These are phyloP conservation scores for Fomitopsis pinicola DNA, from an alignment of 1,284 basidiomycete genomes.

Conservation along the genomic window DNA sequence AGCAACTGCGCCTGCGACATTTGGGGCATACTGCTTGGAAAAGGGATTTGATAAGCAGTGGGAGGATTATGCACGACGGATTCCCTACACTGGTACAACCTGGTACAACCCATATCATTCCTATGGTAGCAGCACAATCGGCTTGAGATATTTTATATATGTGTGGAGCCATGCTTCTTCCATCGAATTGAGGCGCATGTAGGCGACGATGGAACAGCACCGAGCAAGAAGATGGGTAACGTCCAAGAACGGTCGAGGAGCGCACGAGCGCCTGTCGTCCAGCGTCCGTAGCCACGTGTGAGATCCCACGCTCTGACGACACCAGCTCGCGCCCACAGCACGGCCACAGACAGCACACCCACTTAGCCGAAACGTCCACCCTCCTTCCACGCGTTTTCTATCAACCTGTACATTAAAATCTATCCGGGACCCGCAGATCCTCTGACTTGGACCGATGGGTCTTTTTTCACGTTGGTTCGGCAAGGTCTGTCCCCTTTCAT, in stretches of 20 bases:
- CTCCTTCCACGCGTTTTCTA: background rate
- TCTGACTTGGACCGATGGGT: conserved; percentile 17
- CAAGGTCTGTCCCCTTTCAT: conserved; percentile 19
- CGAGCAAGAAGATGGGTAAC: too few relatives aligned
- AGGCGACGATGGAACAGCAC: too few relatives aligned
- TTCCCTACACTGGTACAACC: too few relatives aligned
- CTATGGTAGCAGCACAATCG: too few relatives aligned
- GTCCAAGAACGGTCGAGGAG: background rate
- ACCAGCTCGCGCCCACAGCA: background rate
- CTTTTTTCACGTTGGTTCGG: conserved; percentile 29
- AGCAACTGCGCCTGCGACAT: too few relatives aligned
- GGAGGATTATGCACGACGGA: conserved; percentile 11
- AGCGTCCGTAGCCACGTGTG: background rate
- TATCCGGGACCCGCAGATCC: background rate
- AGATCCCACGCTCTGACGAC: background rate
- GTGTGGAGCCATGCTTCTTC: too few relatives aligned
- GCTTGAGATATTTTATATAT: too few relatives aligned
- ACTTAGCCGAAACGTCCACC: conserved; percentile 1
- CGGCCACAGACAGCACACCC: background rate
- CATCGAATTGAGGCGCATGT: too few relatives aligned
- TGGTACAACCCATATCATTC: too few relatives aligned
- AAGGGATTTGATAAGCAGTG: background rate
- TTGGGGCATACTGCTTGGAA: too few relatives aligned
- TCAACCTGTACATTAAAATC: background rate
- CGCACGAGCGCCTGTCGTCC: background rate